Conservation (phyloP, 2,329 filamentous ascomycete species). For the Sporothrix mexicana region DNA sequence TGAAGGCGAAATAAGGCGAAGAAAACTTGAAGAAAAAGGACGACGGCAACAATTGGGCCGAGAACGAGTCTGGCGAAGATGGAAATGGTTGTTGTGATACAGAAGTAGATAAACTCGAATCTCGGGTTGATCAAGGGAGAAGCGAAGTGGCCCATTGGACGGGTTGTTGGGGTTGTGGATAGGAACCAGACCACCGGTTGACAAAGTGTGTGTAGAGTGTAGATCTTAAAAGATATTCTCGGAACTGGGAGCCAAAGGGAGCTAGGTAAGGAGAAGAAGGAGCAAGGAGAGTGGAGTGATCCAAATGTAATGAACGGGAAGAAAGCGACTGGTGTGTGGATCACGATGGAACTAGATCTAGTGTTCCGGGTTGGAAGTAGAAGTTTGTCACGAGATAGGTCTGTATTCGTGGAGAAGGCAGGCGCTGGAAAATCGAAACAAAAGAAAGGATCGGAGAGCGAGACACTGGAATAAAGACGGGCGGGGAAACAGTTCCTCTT, state of each 20-base stretch:
- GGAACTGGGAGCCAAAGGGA: not conserved
- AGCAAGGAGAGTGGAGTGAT: not conserved
- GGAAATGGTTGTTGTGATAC: not conserved
- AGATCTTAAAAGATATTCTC: not conserved
- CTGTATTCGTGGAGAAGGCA: not conserved
- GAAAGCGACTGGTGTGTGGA: not conserved
- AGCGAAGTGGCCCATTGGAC: constrained; percentile 20
- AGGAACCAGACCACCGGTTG: not conserved
- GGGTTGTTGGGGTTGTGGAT: not conserved
- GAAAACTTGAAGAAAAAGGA: not conserved
- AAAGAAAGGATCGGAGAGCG: not conserved
- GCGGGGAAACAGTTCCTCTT: not conserved
- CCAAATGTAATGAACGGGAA: not conserved
- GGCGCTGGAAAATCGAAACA: not conserved
- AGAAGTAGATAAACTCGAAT: constrained; percentile 1
- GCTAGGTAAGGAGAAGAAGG: not conserved
- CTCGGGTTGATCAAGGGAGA: constrained; percentile 12
- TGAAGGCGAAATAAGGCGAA: not conserved
- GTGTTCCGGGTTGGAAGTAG: not conserved
- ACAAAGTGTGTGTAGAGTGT: not conserved
- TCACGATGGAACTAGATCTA: not conserved
- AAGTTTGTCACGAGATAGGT: not conserved
- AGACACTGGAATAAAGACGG: not conserved
- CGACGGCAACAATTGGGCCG: not conserved
- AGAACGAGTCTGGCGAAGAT: constrained; percentile 7